Evolutionary conservation across 1,139 yeast genomes (phyloP), one percentile per base, ranked within the genome.

Genomic region (Blastobotrys illinoisensis): DNA sequence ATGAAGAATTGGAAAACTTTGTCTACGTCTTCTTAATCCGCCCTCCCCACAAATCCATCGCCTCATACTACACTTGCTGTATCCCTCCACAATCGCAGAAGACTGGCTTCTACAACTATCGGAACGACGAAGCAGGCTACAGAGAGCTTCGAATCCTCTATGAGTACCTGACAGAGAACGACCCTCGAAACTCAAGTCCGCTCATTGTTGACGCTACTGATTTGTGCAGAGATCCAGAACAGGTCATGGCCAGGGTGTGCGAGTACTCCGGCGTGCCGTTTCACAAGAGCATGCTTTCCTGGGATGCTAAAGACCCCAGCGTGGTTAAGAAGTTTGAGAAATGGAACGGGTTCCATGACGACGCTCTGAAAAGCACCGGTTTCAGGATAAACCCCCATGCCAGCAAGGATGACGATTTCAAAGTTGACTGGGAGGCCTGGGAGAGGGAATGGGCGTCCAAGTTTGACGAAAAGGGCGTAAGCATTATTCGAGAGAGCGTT

Each of bases 291-390:
- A 65, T 66, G 69, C 63, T 66, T 13, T 50, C 60, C 5, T 66
- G 70, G 70, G 62, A 57, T n/a, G 59, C 53, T 21, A 23, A 48
- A n/a, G 60, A 62, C 49, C 47, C 54, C 3, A 60, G 57, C 16
- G 65, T 59, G 13, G 58, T 56, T 20, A 57, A 60, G 26, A 55
- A 58, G 49, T 66, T 66, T 52, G 62, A 62, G 23, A 66, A 65
- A 47, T 66, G 70, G 70, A 59, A 60, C 36, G 70, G 70, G 6
- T 66, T 64, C 55, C 70, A 66, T 45, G 67, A 64, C 40, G 67
- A 64, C 43, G 68, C 64, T 6, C 58, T 66, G 23, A 58, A 62
- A 18, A 59, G 66, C 13, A 59, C 62, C 11, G 68, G 70, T 6
- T 66, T 66, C 56, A 47, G 57, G 14, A 28, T 46, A 40, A 36